These are phyloP conservation scores for Pochonia chlamydosporia DNA, from an alignment of 2,329 filamentous ascomycete species.

Conservation along the genomic window DNA sequence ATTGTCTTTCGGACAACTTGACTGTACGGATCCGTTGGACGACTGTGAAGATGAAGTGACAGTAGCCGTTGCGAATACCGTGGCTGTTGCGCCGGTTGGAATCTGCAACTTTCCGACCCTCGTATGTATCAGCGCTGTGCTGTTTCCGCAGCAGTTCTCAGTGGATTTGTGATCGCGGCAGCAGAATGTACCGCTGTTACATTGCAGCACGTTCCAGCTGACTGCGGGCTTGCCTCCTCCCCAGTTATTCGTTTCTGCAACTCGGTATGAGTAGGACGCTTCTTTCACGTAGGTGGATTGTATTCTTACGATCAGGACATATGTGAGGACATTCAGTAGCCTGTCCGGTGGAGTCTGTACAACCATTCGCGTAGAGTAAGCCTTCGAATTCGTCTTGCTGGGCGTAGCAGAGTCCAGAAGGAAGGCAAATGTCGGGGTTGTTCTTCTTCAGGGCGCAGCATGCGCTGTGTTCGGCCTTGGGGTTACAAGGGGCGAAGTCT, in stretches of 20 bases:
- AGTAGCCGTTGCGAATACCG: background rate
- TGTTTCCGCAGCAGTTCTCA: slow-evolving; percentile 14
- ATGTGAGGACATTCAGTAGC: background rate
- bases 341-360: background rate
- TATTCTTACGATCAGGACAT: background rate
- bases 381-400: slow-evolving; percentile 1
- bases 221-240: no score
- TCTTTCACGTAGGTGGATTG: no score
- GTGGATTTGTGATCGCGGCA: slow-evolving; percentile 9
- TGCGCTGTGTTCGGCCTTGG: background rate
- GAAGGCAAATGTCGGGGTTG: background rate
- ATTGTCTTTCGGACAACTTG: slow-evolving; percentile 16
- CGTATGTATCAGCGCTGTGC: slow-evolving; percentile 1
- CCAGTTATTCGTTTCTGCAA: no score
- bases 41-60: no score
- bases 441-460: background rate
- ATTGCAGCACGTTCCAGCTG: slow-evolving; percentile 13
- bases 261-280: no score
- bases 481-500: background rate
- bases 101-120: slow-evolving; percentile 5
- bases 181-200: slow-evolving; percentile 12
- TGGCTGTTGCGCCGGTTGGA: background rate
- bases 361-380: background rate
- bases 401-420: slow-evolving; percentile 6
- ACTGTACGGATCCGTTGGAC: no score